A percentile compares a stretch with the other conserved stretches of the same genome.
Evolutionary conservation across 2,329 filamentous ascomycete genomes (phyloP).

Genomic region (Sarocladium strictum): DNA sequence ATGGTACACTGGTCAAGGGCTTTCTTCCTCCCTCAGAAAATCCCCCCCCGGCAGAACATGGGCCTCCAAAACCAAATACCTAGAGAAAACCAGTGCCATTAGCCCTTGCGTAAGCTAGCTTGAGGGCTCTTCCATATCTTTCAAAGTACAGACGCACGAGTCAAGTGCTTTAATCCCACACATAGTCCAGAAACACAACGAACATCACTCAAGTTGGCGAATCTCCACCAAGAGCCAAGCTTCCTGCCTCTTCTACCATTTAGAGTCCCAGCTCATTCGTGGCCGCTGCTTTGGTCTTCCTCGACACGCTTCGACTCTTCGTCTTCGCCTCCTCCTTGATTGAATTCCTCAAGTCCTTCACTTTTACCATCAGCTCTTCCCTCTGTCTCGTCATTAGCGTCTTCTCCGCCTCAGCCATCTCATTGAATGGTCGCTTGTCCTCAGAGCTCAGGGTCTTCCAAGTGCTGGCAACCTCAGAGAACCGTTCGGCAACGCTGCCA

Average conservation of each 20-base stretch:
- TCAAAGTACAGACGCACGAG: background rate
- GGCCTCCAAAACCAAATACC: background rate
- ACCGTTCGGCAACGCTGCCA: slow-evolving; percentile 12
- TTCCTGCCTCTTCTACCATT: background rate
- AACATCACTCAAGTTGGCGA: background rate
- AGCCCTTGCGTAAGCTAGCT: background rate
- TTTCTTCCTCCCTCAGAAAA: too few relatives aligned
- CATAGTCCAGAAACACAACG: background rate
- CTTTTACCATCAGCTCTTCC: slow-evolving; percentile 21
- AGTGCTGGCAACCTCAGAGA: slow-evolving; percentile 22
- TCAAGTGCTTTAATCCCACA: background rate
- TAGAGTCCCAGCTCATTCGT: slow-evolving; percentile 3
- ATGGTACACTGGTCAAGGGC: background rate
- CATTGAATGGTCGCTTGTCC: slow-evolving; percentile 36
- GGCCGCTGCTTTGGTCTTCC: slow-evolving; percentile 3
- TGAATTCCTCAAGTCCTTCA: slow-evolving; percentile 19
- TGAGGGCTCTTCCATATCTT: background rate
- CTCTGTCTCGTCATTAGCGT: slow-evolving; percentile 24
- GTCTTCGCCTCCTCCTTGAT: slow-evolving; percentile 15
- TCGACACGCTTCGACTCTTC: background rate
- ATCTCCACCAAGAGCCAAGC: too few relatives aligned
- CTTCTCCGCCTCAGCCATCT: slow-evolving; percentile 15
- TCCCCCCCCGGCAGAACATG: background rate
- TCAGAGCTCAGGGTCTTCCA: slow-evolving; percentile 38
- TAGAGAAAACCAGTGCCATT: background rate